Base-by-base conservation (phyloP, 768 basidiomycete genomes). In the Calocera viscosa region DNA sequence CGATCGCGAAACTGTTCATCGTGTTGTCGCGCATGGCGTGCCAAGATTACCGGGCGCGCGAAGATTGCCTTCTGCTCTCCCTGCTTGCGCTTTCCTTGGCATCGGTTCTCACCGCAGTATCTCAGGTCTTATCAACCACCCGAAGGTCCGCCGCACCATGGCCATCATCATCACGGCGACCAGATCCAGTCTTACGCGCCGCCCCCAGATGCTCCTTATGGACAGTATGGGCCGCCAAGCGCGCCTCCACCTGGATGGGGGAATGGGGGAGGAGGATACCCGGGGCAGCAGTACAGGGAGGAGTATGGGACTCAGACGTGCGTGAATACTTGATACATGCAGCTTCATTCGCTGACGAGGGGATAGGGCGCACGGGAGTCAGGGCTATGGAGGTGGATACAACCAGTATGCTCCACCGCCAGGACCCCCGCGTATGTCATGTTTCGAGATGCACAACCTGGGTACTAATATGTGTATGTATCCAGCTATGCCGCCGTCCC, bases 401-500 rank as follows among this genome's bases (percentile, higher is more conserved):
- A 11, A 60, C 7, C 53, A 60, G 53, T 60, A 60, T 60, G 53
- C 53, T 5, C 53, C 53, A 3, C 53, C 53, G 5, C 30, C 53
- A 16, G 53, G 53, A 5, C 53, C 53, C 30, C 53, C 53, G 2
- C 53, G 53, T 60, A 60, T 19, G 53, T 28, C 14, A 16, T 16
- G 11, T 60, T 14, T 22, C 10, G 7, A 26, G 11, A 8, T 32
- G 53, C 11, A 60, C 10, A 19, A 19, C 22, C 2, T 32, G 10
- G 14, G 10, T 24, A 22, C 53, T 60, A 26, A 60, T 32, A 28
- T 2, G 53, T 26, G 30, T 19, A 32, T 60, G 30, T 60, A 32
- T 60, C 2, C 24, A 60, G 53, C 53, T 2, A 28, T 60, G 1
- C 83, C 85, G 11, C 84, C 84, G 64, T 75, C 82, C 63, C 79